A percentile compares a stretch with the other conserved stretches of the same genome.
Evolutionary conservation across 495 filamentous ascomycete genomes (phyloP).

Genomic region (Penicillium arizonense): DNA sequence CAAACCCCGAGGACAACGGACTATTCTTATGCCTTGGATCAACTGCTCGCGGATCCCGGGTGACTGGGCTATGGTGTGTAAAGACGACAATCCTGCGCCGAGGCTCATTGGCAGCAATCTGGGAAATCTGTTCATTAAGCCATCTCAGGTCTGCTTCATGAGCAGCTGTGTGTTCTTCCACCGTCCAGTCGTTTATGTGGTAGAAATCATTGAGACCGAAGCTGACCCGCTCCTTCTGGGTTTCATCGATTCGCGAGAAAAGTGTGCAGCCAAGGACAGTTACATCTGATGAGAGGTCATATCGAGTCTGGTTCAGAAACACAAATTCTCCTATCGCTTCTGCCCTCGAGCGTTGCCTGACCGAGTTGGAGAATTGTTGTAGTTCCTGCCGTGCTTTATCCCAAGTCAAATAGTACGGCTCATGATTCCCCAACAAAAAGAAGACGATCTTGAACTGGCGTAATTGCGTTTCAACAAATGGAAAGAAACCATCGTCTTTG

Average conservation of each 20-base stretch:
- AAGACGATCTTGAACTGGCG: conserved; percentile 45
- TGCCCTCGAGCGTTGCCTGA: conserved; percentile 5
- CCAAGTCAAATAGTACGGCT: conserved; percentile 50
- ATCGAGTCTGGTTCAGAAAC: conserved; percentile 27
- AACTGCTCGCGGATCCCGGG: conserved; percentile 27
- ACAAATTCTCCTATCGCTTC: conserved; percentile 19
- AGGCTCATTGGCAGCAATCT: conserved; percentile 31
- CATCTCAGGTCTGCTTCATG: conserved; percentile 46
- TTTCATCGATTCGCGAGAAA: conserved; percentile 20
- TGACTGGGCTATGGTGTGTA: conserved; percentile 52
- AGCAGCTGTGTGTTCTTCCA: conserved; percentile 39
- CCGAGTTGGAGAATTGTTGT: conserved; percentile 16
- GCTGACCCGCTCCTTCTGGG: conserved; percentile 22
- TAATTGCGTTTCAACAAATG: conserved; percentile 47
- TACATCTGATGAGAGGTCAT: conserved; percentile 20
- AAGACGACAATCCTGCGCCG: conserved; percentile 44
- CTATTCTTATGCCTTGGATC: conserved; percentile 44
- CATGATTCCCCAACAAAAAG: conserved; percentile 56
- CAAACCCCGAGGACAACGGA: conserved; percentile 38
- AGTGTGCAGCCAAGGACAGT: conserved; percentile 42
- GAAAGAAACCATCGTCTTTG: conserved; percentile 36
- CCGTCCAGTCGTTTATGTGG: conserved; percentile 44
- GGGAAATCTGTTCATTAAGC: conserved; percentile 47
- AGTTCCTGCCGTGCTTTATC: conserved; percentile 20
- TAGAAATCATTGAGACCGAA: conserved; percentile 50